phyloP scores from a whole-genome alignment of 2,329 filamentous ascomycete species.

The Colletotrichum gigasporum region DNA sequence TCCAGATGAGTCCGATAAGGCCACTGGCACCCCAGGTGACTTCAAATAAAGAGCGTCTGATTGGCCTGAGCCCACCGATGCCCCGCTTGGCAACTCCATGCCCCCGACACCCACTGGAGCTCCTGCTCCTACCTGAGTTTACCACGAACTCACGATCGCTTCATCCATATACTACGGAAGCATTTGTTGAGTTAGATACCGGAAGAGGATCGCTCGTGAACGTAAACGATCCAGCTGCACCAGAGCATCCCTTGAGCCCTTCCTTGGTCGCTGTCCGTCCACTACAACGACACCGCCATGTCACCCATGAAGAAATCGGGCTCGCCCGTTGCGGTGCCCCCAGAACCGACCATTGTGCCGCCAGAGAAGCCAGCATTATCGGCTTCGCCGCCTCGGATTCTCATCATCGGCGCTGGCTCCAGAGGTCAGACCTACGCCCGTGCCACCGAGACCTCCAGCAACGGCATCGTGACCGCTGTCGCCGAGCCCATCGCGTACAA shows the following conservation, averaged over 20 bases:
- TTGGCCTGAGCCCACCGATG: neutral
- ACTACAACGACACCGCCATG: conserved; percentile 9
- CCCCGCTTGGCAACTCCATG: conserved; percentile 6
- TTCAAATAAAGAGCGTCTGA: neutral
- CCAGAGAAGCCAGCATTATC: conserved; percentile 56
- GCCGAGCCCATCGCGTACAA: conserved; percentile 86
- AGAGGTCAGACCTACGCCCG: conserved; percentile 79
- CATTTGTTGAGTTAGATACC: too few relatives aligned
- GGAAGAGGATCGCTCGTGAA: too few relatives aligned
- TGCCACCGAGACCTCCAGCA: conserved; percentile 71
- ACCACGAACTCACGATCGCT: neutral
- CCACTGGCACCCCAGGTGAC: neutral
- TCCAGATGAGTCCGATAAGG: too few relatives aligned
- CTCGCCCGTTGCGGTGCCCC: conserved; percentile 18
- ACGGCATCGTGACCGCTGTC: conserved; percentile 78
- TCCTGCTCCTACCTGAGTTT: neutral
- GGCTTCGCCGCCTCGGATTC: conserved; percentile 68
- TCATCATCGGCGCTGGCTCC: conserved; percentile 85
- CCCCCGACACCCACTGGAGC: neutral
- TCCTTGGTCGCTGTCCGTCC: too few relatives aligned
- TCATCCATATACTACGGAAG: neutral
- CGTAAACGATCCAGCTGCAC: too few relatives aligned
- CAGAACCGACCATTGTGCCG: conserved; percentile 40
- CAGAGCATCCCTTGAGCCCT: too few relatives aligned
- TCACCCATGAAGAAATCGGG: conserved; percentile 25